Evolutionary conservation across 768 basidiomycete species (phyloP), one percentile per base, ranked within the genome.

Genomic region (Amylocystis lapponica): DNA sequence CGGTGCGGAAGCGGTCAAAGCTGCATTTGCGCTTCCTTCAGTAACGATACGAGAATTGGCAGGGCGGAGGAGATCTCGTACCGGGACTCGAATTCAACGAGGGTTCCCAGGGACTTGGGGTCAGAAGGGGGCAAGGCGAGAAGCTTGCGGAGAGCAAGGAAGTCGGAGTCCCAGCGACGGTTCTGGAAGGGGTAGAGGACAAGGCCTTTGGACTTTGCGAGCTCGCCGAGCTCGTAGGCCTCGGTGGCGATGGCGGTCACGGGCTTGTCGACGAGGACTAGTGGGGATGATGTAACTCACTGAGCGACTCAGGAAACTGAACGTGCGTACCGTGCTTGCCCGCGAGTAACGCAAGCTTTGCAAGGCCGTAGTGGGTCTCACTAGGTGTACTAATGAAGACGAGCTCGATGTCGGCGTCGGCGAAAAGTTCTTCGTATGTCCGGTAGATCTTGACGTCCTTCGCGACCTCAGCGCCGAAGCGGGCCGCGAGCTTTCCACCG

Each of bases 191-290:
- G 75, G 56, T 83, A 88, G 16, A 88, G 64, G 25, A 87, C 70
- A 21, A 83, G 67, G 14, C 70, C 66, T 54, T 82, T 83, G 10
- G 70, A 59, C 47, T 66, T 70, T 3, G 86, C 84, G 32, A 88
- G 63, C 11, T 60, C 60, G 12, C 72, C 74, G 22, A 90, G 76
- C 47, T 82, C 78, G 40, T 59, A 63, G 4, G 83, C 83, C 54
- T 88, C 71, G 13, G 64, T 60, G 1, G 64, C 65, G 2, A 77
- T 81, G 3, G 84, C 70, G 3, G 83, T 79, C 14, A 87, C 72
- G 4, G 87, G 87, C 57, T 90, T 90, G 56, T 89, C 87, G 27
- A 89, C 81, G 30, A 89, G 77, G 14, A 86, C 86, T 84, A 45
- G 23, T 30, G 30, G 30, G 26, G 26, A 12, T 19, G 10, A 22